These are phyloP conservation scores for Melanomma pulvis-pyrius DNA, from an alignment of 495 filamentous ascomycete species.

Conservation along the genomic window DNA sequence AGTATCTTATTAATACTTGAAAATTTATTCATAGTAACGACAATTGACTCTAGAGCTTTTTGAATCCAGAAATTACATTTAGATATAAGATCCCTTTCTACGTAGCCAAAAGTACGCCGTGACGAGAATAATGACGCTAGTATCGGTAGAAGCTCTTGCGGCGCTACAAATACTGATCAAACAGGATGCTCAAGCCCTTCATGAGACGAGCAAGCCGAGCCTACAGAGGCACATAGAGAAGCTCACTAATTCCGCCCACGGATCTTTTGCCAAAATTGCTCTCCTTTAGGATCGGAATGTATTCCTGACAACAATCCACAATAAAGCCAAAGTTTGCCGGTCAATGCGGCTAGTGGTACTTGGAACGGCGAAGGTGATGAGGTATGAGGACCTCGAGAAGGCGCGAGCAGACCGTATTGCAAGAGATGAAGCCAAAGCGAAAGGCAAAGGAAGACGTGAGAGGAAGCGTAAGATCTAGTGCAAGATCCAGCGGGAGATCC, in stretches of 20 bases:
- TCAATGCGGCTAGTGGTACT: neutral
- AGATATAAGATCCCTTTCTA: too few relatives aligned
- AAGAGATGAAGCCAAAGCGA: neutral
- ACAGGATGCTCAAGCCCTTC: neutral
- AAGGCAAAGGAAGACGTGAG: neutral
- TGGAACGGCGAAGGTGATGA: constrained; percentile 1
- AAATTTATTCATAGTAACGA: too few relatives aligned
- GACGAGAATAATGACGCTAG: too few relatives aligned
- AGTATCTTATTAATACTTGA: too few relatives aligned
- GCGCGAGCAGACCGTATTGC: neutral
- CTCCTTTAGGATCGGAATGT: neutral
- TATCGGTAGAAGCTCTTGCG: neutral
- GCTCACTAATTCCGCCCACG: neutral
- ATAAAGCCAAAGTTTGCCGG: constrained; percentile 1
- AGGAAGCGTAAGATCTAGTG: neutral
- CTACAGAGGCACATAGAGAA: constrained; percentile 4
- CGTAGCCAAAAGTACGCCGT: too few relatives aligned
- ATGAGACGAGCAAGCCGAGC: constrained; percentile 6
- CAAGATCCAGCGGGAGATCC: too few relatives aligned
- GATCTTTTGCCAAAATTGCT: constrained; percentile 5
- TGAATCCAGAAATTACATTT: too few relatives aligned
- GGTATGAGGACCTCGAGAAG: constrained; percentile 5
- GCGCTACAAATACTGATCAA: neutral
- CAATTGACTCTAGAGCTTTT: too few relatives aligned
- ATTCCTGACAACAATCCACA: constrained; percentile 2